Percentiles rank a stretch among this genome's conserved stretches.
phyloP scores from a whole-genome alignment of 345 rosid species.

The Streptanthus diversifolius region DNA sequence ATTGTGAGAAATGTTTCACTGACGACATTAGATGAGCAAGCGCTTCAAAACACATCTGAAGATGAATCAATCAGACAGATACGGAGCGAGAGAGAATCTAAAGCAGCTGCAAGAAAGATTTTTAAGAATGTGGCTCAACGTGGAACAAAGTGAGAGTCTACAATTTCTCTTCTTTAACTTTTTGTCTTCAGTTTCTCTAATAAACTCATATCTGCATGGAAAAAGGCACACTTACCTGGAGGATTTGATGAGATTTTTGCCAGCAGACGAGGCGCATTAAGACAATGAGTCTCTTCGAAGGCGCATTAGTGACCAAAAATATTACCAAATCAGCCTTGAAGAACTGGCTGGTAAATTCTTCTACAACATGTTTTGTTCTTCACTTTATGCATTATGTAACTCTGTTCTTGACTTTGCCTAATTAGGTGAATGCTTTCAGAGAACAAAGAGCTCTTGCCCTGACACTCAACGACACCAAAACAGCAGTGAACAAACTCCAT shows the following conservation, averaged over 20 bases:
- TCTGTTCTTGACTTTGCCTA: constrained; percentile 29
- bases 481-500: constrained; percentile 88
- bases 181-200: background rate
- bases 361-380: background rate
- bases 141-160: constrained; percentile 48
- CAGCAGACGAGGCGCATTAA: constrained; percentile 71
- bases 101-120: constrained; percentile 82
- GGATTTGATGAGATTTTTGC: constrained; percentile 76
- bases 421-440: constrained; percentile 84
- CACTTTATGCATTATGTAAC: constrained; percentile 16
- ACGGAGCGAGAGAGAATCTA: constrained; percentile 76
- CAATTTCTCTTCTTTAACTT: background rate
- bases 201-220: constrained; percentile 45
- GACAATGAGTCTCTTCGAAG: constrained; percentile 73
- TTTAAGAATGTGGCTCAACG: constrained; percentile 62
- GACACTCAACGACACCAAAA: constrained; percentile 88
- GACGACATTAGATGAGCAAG: constrained; percentile 77
- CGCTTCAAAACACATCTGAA: constrained; percentile 36
- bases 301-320: constrained; percentile 47
- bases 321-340: constrained; percentile 62
- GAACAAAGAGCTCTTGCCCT: constrained; percentile 88
- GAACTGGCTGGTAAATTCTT: constrained; percentile 70
- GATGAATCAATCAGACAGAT: constrained; percentile 61
- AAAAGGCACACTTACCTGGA: constrained; percentile 60
- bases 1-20: constrained; percentile 68